Evolutionary conservation across 1,139 yeast species (phyloP).

Genomic region (Yamadazyma taylorii): DNA sequence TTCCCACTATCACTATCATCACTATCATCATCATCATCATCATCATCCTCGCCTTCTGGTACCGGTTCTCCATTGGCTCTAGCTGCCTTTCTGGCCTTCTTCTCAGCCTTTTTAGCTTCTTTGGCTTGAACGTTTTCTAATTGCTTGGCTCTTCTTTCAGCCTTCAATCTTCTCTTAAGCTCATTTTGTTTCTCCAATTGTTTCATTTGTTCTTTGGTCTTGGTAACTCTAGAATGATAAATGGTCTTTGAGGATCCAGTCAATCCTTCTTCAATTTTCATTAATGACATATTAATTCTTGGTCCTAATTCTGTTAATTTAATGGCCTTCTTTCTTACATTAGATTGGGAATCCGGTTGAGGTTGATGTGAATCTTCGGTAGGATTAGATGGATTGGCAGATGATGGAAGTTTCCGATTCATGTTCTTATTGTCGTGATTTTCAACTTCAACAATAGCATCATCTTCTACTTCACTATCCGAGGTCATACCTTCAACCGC

Average conservation of each 20-base stretch:
- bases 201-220: conserved; percentile 59
- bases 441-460: conserved; percentile 77
- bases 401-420: conserved; percentile 27
- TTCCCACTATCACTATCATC: conserved; percentile 20
- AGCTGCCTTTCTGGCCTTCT: conserved; percentile 70
- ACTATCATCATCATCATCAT: conserved; percentile 12
- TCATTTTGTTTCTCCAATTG: conserved; percentile 69
- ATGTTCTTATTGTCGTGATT: conserved; percentile 22
- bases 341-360: too few relatives aligned
- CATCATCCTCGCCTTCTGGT: conserved; percentile 34
- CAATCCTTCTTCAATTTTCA: conserved; percentile 91
- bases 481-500: conserved; percentile 79
- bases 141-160: conserved; percentile 74
- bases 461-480: conserved; percentile 92
- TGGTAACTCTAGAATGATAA: conserved; percentile 70
- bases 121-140: conserved; percentile 76
- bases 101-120: conserved; percentile 69
- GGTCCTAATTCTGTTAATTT: conserved; percentile 95
- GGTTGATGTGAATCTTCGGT: too few relatives aligned
- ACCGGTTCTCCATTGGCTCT: conserved; percentile 37
- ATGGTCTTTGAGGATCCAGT: conserved; percentile 74
- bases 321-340: conserved; percentile 77
- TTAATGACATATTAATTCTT: conserved; percentile 68
- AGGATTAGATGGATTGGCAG: conserved; percentile 18
- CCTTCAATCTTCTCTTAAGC: conserved; percentile 60